Percentiles rank a stretch among this genome's conserved stretches.
Conservation (phyloP, 495 filamentous ascomycete species). For the Copromyces sp. region DNA sequence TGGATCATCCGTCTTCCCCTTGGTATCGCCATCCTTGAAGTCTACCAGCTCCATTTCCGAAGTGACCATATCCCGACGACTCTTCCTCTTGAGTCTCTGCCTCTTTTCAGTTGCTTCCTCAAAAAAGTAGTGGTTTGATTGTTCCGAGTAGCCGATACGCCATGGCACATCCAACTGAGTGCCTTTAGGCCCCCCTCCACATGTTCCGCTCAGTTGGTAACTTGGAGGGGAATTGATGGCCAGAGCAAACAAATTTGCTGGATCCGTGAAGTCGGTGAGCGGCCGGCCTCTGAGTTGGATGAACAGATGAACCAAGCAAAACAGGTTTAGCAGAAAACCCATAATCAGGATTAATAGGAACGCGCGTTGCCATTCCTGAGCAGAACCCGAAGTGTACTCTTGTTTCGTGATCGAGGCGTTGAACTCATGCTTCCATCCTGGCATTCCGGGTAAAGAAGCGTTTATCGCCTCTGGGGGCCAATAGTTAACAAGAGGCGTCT, state of each 20-base stretch:
- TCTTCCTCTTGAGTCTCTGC: not conserved
- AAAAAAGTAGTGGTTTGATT: constrained; percentile 31
- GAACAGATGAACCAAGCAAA: constrained; percentile 19
- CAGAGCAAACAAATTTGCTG: constrained; percentile 59
- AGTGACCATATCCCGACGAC: not conserved
- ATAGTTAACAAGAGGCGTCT: constrained; percentile 41
- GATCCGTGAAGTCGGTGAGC: constrained; percentile 59
- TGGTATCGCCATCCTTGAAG: not conserved
- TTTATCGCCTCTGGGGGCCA: constrained; percentile 34
- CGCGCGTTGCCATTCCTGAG: constrained; percentile 43
- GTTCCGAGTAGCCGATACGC: constrained; percentile 40
- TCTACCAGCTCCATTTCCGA: not conserved
- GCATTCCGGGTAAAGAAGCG: constrained; percentile 7
- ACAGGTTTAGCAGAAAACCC: constrained; percentile 7
- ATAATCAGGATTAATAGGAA: constrained; percentile 22
- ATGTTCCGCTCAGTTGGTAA: constrained; percentile 45
- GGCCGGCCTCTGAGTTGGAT: not conserved
- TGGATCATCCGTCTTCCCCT: not conserved
- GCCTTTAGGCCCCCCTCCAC: constrained; percentile 50
- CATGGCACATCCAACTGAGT: constrained; percentile 47
- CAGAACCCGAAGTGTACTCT: constrained; percentile 53
- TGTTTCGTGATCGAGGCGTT: constrained; percentile 45
- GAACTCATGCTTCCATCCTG: constrained; percentile 41
- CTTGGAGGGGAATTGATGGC: constrained; percentile 58
- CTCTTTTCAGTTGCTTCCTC: constrained; percentile 17